Conservation (phyloP, 2,329 filamentous ascomycete species). For the Verticillium longisporum region DNA sequence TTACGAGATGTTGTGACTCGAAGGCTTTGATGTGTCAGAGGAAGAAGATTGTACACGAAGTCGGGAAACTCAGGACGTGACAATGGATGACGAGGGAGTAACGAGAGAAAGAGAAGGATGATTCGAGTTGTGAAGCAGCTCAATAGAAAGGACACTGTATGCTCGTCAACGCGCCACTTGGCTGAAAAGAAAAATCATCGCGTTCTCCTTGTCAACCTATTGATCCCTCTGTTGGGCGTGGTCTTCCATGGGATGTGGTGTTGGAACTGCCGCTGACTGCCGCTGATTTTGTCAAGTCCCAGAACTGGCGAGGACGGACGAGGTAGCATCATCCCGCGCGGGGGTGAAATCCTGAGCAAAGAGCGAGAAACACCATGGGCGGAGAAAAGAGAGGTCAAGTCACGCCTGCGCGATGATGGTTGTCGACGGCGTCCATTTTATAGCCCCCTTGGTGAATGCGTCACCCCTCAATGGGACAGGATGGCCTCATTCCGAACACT, state of each 20-base stretch:
- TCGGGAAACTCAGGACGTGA: neutral
- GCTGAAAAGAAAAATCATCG: neutral
- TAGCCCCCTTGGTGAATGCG: neutral
- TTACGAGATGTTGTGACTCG: neutral
- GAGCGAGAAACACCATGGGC: neutral
- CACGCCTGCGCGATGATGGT: neutral
- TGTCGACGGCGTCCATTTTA: neutral
- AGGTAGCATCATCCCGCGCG: neutral
- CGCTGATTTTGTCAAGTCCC: neutral
- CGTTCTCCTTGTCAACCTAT: neutral
- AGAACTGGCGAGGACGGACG: neutral
- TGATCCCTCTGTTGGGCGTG: neutral
- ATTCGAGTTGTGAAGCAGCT: neutral
- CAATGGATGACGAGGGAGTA: neutral
- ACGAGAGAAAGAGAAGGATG: neutral
- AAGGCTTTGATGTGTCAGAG: neutral
- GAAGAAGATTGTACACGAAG: neutral
- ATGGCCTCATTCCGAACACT: neutral
- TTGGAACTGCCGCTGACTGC: too few species aligned
- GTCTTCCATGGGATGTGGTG: neutral
- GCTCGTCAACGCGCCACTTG: neutral
- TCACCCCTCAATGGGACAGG: neutral
- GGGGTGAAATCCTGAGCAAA: neutral
- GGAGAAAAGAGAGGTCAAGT: neutral
- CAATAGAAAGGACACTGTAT: neutral